Conservation (phyloP, 805 yeast species). For the Millerago galiae region DNA sequence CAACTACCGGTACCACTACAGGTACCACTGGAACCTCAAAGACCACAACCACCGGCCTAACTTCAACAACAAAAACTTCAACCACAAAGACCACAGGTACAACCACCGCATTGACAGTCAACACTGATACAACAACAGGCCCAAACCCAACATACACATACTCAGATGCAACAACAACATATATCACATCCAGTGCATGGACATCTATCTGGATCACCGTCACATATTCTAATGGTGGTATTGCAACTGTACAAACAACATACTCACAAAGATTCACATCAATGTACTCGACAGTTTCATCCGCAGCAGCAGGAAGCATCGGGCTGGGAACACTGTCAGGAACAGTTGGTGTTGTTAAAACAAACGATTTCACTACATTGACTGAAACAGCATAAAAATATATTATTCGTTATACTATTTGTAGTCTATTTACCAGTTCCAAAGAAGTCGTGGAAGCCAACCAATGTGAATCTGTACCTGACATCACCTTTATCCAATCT, state of each 20-base stretch:
- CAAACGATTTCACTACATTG: conserved; percentile 35
- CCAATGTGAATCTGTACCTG: conserved; percentile 57
- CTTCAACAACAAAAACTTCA: conserved; percentile 2
- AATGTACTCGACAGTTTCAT: conserved; percentile 38
- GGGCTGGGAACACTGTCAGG: conserved; percentile 79
- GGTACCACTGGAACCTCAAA: conserved; percentile 7
- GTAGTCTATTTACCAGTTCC: conserved; percentile 23
- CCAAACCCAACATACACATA: conserved; percentile 24
- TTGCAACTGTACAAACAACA: conserved; percentile 39
- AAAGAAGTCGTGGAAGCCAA: conserved; percentile 39
- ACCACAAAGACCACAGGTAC: conserved; percentile 13
- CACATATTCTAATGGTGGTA: conserved; percentile 39
- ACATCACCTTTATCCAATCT: conserved; percentile 51
- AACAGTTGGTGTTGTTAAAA: conserved; percentile 53
- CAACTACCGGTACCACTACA: conserved; percentile 3
- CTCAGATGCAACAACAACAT: conserved; percentile 25
- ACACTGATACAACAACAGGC: conserved; percentile 5
- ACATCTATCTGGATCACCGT: conserved; percentile 46
- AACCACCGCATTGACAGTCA: conserved; percentile 18
- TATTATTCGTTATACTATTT: too few species aligned
- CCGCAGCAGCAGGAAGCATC: conserved; percentile 56
- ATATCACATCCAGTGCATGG: conserved; percentile 25
- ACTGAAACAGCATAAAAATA: background rate
- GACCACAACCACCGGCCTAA: conserved; percentile 2
- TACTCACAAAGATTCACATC: conserved; percentile 49